Conservation (phyloP, 208 protist genomes). For the Acanthamoeba polyphaga region DNA sequence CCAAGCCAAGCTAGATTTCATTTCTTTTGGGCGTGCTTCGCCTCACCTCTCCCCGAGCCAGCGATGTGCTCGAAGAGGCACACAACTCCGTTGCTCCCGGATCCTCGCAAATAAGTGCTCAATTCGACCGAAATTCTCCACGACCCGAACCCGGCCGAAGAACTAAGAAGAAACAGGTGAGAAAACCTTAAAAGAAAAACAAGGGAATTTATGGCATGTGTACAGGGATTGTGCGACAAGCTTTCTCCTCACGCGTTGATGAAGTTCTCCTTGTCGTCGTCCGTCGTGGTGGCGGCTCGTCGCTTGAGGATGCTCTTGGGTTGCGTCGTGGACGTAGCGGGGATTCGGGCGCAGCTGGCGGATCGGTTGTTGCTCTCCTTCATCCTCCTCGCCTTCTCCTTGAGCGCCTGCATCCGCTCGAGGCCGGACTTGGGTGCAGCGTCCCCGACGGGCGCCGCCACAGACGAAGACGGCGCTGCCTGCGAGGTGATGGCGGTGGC, state of each 20-base stretch:
- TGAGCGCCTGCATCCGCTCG: neutral
- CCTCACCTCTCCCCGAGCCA: too few relatives aligned
- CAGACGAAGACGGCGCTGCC: neutral
- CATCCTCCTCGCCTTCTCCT: neutral
- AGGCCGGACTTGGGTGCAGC: neutral
- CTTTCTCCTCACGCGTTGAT: neutral
- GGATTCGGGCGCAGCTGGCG: neutral
- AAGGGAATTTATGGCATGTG: neutral
- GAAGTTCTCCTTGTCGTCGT: constrained; percentile 8
- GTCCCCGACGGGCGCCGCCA: neutral
- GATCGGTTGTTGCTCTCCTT: neutral
- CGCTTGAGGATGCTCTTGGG: constrained; percentile 27
- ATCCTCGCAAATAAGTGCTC: too few relatives aligned
- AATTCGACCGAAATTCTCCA: too few relatives aligned
- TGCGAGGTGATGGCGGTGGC: neutral
- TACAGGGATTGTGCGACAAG: neutral
- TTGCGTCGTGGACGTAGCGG: neutral
- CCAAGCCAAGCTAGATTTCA: too few relatives aligned
- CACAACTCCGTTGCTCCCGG: too few relatives aligned
- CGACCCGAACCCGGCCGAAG: too few relatives aligned
- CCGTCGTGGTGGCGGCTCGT: neutral
- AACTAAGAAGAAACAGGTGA: too few relatives aligned
- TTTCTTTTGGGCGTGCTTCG: too few relatives aligned
- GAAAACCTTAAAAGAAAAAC: too few relatives aligned
- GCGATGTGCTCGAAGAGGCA: too few relatives aligned